phyloP scores from a whole-genome alignment of 2,329 filamentous ascomycete genomes.

The Epichloe bromicola region DNA sequence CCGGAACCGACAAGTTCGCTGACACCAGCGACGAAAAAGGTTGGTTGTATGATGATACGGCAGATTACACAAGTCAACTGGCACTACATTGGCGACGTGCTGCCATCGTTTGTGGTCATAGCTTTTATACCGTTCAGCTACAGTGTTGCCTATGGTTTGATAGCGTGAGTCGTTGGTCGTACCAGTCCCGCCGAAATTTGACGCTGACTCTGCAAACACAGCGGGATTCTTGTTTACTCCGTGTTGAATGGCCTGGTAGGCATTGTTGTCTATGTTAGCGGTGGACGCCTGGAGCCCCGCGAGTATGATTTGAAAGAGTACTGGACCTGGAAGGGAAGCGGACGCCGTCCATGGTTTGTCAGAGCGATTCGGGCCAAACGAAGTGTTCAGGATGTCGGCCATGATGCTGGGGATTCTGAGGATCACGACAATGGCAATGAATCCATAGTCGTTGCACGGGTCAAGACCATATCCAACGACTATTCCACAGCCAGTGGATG shows the following conservation, averaged over 20 bases:
- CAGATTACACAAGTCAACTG: conserved; percentile 66
- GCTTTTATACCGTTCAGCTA: conserved; percentile 68
- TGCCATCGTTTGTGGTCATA: conserved; percentile 65
- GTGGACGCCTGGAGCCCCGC: conserved; percentile 30
- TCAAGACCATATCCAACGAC: conserved; percentile 6
- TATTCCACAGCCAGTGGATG: conserved; percentile 1
- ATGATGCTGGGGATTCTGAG: background rate
- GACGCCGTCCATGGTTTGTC: conserved; percentile 34
- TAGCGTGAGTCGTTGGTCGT: conserved; percentile 39
- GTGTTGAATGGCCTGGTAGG: conserved; percentile 36
- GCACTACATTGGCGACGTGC: conserved; percentile 61
- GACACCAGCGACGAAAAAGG: conserved; percentile 22
- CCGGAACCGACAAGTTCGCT: background rate
- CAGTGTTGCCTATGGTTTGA: conserved; percentile 65
- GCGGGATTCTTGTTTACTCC: conserved; percentile 41
- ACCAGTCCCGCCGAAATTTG: background rate
- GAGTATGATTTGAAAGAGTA: conserved; percentile 43
- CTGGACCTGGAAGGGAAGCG: conserved; percentile 39
- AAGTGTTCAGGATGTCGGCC: background rate
- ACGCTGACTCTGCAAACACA: conserved; percentile 12
- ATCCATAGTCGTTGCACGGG: background rate
- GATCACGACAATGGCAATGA: conserved; percentile 1
- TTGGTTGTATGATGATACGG: conserved; percentile 67
- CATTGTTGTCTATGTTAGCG: conserved; percentile 29
- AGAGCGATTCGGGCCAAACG: conserved; percentile 19